These are phyloP conservation scores for Macroventuria anomochaeta DNA, from an alignment of 2,329 filamentous ascomycete species.

Conservation along the genomic window DNA sequence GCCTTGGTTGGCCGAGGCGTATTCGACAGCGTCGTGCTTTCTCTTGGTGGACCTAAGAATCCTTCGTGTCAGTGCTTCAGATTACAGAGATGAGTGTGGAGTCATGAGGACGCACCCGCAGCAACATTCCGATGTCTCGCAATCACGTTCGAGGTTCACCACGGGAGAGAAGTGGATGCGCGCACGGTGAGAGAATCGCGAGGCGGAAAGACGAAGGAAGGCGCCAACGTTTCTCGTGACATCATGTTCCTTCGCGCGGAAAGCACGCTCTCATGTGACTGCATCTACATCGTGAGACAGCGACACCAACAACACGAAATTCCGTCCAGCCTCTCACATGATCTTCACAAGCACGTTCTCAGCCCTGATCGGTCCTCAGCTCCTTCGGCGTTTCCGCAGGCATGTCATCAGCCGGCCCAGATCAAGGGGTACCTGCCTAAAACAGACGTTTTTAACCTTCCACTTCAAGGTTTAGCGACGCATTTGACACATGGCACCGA, in stretches of 20 bases:
- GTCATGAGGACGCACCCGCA: neutral
- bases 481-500: slow-evolving; percentile 8
- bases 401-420: neutral
- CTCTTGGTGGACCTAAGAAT: neutral
- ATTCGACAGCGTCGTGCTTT: neutral
- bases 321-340: neutral
- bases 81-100: neutral
- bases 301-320: slow-evolving; percentile 2
- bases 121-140: neutral
- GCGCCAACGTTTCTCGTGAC: neutral
- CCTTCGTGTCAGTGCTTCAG: neutral
- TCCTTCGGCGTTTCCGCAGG: neutral
- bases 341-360: neutral
- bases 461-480: slow-evolving; percentile 10
- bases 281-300: neutral
- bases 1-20: neutral
- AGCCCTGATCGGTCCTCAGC: neutral
- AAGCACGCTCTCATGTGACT: slow-evolving; percentile 1
- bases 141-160: neutral
- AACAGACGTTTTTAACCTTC: neutral
- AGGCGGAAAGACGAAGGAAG: neutral
- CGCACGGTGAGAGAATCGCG: neutral
- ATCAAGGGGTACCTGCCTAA: slow-evolving; percentile 16
- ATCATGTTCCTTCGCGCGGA: slow-evolving; percentile 1
- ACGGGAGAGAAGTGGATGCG: neutral